Percentiles rank a stretch among this genome's conserved stretches.
These are phyloP conservation scores for Aspergillus ruber DNA, from an alignment of 2,329 filamentous ascomycete species.

Conservation along the genomic window DNA sequence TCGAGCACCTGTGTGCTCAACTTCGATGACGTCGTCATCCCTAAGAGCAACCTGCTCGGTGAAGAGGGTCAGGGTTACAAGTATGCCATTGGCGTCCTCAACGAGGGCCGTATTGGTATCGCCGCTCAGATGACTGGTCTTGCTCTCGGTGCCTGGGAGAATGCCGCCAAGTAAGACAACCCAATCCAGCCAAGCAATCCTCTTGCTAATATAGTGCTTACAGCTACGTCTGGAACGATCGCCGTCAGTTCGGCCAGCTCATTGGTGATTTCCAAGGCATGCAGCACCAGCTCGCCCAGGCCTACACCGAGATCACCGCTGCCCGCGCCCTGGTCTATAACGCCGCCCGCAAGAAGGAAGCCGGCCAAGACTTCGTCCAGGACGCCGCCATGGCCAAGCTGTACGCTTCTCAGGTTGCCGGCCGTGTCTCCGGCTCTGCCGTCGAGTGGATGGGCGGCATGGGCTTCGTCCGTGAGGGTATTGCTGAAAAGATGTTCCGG, in stretches of 20 bases:
- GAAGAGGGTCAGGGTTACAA: constrained; percentile 92
- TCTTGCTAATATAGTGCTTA: neutral
- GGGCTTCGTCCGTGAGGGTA: constrained; percentile 93
- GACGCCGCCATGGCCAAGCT: constrained; percentile 99
- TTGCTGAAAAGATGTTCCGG: constrained; percentile 95
- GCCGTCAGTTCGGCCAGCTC: constrained; percentile 88
- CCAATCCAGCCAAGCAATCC: constrained; percentile 1
- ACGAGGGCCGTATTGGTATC: constrained; percentile 96
- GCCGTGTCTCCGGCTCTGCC: constrained; percentile 73
- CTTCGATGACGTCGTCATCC: constrained; percentile 92
- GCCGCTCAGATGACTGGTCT: constrained; percentile 98
- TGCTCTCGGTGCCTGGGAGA: constrained; percentile 89
- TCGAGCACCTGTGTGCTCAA: constrained; percentile 95
- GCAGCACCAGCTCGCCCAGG: constrained; percentile 97
- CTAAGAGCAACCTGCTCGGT: constrained; percentile 80
- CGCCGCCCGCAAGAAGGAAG: constrained; percentile 95
- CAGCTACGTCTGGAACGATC: constrained; percentile 95
- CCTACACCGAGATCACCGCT: constrained; percentile 87
- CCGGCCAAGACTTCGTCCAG: constrained; percentile 86
- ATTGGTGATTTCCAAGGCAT: constrained; percentile 98
- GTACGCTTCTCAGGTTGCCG: constrained; percentile 86
- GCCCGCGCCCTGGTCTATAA: constrained; percentile 93
- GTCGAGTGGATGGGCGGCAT: constrained; percentile 99
- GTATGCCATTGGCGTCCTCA: constrained; percentile 88
- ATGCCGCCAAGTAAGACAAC: constrained; percentile 64